A percentile compares a stretch with the other conserved stretches of the same genome.
These are phyloP conservation scores for Zygosaccharomyces rouxii DNA, from an alignment of 805 yeast species.

Conservation along the genomic window DNA sequence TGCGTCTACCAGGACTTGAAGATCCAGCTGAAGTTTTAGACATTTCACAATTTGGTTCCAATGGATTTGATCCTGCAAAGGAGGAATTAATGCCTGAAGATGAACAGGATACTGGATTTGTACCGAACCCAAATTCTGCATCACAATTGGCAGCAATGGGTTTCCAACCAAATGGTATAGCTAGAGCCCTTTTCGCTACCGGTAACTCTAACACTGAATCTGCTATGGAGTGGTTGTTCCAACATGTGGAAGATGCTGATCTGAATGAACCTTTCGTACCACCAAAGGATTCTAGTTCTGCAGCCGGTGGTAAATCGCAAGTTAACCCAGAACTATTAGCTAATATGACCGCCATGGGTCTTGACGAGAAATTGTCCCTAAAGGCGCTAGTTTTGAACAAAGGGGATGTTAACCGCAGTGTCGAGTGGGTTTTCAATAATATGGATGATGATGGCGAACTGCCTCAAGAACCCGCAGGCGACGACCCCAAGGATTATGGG, in stretches of 20 bases:
- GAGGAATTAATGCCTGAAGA: constrained; percentile 30
- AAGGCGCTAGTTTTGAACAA: constrained; percentile 63
- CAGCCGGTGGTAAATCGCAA: background rate
- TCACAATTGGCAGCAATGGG: constrained; percentile 73
- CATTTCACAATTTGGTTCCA: constrained; percentile 40
- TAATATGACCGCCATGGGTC: constrained; percentile 64
- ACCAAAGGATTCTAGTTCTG: constrained; percentile 18
- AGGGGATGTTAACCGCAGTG: constrained; percentile 67
- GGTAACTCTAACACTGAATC: constrained; percentile 61
- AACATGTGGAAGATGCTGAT: constrained; percentile 79
- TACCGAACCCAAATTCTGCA: constrained; percentile 53
- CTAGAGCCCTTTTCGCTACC: constrained; percentile 65
- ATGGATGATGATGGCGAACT: constrained; percentile 73
- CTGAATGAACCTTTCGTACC: constrained; percentile 59
- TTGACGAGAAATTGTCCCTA: constrained; percentile 55
- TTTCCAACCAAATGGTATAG: constrained; percentile 63
- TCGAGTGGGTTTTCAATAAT: constrained; percentile 85
- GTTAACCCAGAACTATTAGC: constrained; percentile 27
- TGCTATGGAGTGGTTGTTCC: constrained; percentile 89
- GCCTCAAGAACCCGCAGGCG: constrained; percentile 21
- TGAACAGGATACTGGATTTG: constrained; percentile 36
- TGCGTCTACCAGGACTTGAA: constrained; percentile 42
- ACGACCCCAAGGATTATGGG: constrained; percentile 12
- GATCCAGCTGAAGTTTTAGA: constrained; percentile 37
- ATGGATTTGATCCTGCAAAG: constrained; percentile 33